Evolutionary conservation across 768 basidiomycete genomes (phyloP), one percentile per base, ranked within the genome.

Genomic region (Tricholomella constricta): DNA sequence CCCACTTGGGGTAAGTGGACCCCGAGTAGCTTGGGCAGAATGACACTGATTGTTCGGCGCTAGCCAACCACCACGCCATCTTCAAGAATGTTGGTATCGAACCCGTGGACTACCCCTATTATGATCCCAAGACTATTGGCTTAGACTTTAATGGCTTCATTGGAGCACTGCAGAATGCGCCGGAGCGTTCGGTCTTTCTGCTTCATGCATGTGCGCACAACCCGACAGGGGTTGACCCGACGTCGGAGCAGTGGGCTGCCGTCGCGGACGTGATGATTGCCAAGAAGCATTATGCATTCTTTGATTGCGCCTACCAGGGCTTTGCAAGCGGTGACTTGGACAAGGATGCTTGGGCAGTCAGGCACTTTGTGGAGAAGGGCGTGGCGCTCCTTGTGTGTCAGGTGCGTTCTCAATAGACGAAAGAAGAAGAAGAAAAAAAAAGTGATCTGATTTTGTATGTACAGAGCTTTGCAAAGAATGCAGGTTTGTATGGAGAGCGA

Each of bases 381-480:
- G 85, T 94, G 54, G 84, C 89, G 46, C 72, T 92, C 75, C 82
- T 91, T 45, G 79, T 98, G 38, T 98, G 95, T 76, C 91, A 93
- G 86, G 90, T 89, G 58, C 51, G 81, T 66, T 9, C 22, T 17
- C n/a, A 20, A 31, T 36, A 14, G 12, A 4, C 14, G 11, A 3
- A 4, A 10, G 26, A 5, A 2, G 17, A 22, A 32, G 53, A 10
- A 38, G 27, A 11, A 7, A 8, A 11, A 48, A 20, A 6, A 29
- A 2, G n/a, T 44, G n/a, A 32, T 29, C 27, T 44, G 17, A 45
- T 20, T 7, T 14, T 20, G 22, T 34, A 26, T 11, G 17, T 47
- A 51, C 74, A 98, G 89, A 94, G 91, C 68, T 99, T 97, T 73
- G 96, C 97, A 26, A 95, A 96, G 79, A 96, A 96, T 65, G 94